These are phyloP conservation scores for Pelargonium nanum DNA, from an alignment of 345 rosid species.

Conservation along the genomic window DNA sequence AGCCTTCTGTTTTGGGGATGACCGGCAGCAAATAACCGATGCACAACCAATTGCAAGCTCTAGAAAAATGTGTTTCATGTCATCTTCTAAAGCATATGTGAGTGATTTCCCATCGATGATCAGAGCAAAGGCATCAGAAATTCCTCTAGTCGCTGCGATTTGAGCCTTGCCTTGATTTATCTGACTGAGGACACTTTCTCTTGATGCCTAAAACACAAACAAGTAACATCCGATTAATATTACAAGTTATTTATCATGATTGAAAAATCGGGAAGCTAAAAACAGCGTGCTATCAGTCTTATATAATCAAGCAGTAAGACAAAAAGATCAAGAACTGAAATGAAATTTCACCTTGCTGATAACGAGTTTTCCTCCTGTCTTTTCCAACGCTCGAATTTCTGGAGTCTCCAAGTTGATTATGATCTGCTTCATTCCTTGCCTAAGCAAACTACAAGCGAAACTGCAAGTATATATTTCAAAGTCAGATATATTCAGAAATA, in stretches of 20 bases:
- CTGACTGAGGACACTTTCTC: slow-evolving; percentile 42
- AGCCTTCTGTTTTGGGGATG: slow-evolving; percentile 96
- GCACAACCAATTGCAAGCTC: slow-evolving; percentile 78
- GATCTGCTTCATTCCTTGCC: slow-evolving; percentile 87
- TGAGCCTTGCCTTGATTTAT: slow-evolving; percentile 38
- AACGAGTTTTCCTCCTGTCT: slow-evolving; percentile 34
- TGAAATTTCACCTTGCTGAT: slow-evolving; percentile 40
- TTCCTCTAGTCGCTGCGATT: slow-evolving; percentile 36
- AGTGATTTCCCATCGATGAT: slow-evolving; percentile 96
- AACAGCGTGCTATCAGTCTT: neutral
- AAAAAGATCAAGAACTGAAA: slow-evolving; percentile 1
- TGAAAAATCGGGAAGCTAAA: neutral
- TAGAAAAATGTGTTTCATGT: slow-evolving; percentile 48
- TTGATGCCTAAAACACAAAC: slow-evolving; percentile 49
- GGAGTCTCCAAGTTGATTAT: slow-evolving; percentile 61
- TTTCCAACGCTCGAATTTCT: slow-evolving; percentile 50
- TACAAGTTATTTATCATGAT: neutral
- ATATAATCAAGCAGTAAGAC: neutral
- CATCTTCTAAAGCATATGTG: slow-evolving; percentile 75
- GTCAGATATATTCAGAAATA: slow-evolving; percentile 11
- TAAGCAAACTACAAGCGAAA: slow-evolving; percentile 77
- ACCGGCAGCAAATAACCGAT: slow-evolving; percentile 93
- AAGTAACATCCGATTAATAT: neutral
- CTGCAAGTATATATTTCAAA: slow-evolving; percentile 34
- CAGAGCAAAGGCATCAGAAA: slow-evolving; percentile 59